Evolutionary conservation across 208 protist genomes (phyloP), one percentile per base, ranked within the genome.

Genomic region (Endotrypanum monterogeii): DNA sequence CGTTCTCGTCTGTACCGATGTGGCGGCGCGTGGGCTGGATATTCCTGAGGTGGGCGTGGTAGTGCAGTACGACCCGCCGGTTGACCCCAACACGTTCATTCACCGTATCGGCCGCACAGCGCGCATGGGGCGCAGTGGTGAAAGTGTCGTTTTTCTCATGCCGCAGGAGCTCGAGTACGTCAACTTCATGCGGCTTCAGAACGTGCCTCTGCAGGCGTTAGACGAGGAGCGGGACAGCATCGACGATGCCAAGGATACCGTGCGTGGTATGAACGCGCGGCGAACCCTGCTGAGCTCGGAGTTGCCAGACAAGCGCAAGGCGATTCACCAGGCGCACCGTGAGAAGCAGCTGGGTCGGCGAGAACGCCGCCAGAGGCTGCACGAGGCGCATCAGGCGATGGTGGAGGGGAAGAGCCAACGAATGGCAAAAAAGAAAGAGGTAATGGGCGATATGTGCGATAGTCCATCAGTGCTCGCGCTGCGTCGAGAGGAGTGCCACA

Each of bases 41-140:
- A 95, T 99, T 37, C 97, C 98, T 5, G 88, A 88, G 44, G 93
- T 99, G 25, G 87, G 95, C 57, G 92, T 94, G 55, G 98, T 99
- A 20, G 79, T 99, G 51, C 99, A 99, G 92, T 99, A 98, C 80
- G 98, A 99, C 82, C 92, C 98, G 25, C 98, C 98, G 25, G 86
- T 93, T 2, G 95, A 98, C 61, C 92, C 95, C 18, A 87, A 84
- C 73, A 97, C 98, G 25, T 99, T 99, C 76, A 98, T 99, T 46
- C 98, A 99, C 80, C 93, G 98, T 65, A 98, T 99, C 48, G 98
- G 98, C 25, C 90, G 98, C 67, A 99, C 98, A 9, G 98, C 98
- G 4, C 94, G 98, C 37, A 93, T 99, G 87, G 98, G 98, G 35
- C 90, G 96, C 18, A 78, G 78, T 8, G 98, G 98, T n/a, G 80